A percentile compares a stretch with the other conserved stretches of the same genome.
Evolutionary conservation across 176 grass and related monocot genomes (phyloP).

Genomic region (Oryza nivara): DNA sequence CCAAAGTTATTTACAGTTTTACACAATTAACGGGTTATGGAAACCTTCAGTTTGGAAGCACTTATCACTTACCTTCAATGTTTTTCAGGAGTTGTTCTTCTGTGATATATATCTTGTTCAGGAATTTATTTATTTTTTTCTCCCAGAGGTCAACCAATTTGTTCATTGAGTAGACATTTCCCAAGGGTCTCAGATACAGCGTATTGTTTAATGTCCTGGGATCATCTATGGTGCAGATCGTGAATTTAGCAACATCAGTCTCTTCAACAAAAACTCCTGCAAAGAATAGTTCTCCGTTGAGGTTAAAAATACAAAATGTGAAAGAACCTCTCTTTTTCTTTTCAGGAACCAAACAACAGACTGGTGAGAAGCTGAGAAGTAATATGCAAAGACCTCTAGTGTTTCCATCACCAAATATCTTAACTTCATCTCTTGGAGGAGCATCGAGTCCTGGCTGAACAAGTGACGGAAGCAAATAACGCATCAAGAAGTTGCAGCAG

Average conservation of each 20-base stretch:
- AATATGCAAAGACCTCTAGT: conserved; percentile 60
- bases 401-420: conserved; percentile 77
- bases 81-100: conserved; percentile 75
- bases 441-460: conserved; percentile 74
- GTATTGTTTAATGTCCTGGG: conserved; percentile 82
- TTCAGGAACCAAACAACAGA: conserved; percentile 18
- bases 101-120: conserved; percentile 56
- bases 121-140: conserved; percentile 59
- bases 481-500: conserved; percentile 87
- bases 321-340: not conserved
- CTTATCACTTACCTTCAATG: conserved; percentile 64
- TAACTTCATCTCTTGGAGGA: conserved; percentile 86
- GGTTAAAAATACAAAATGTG: conserved; percentile 10
- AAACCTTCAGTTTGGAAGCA: conserved; percentile 19
- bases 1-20: not conserved
- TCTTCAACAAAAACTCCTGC: conserved; percentile 80
- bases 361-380: not conserved
- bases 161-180: conserved; percentile 78
- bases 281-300: conserved; percentile 35
- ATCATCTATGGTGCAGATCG: conserved; percentile 73
- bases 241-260: conserved; percentile 76
- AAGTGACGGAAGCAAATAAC: conserved; percentile 86
- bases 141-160: conserved; percentile 80
- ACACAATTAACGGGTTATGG: not conserved
- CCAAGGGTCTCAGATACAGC: conserved; percentile 72